phyloP scores from a whole-genome alignment of 345 rosid genomes.

The Citrus cavaleriei region DNA sequence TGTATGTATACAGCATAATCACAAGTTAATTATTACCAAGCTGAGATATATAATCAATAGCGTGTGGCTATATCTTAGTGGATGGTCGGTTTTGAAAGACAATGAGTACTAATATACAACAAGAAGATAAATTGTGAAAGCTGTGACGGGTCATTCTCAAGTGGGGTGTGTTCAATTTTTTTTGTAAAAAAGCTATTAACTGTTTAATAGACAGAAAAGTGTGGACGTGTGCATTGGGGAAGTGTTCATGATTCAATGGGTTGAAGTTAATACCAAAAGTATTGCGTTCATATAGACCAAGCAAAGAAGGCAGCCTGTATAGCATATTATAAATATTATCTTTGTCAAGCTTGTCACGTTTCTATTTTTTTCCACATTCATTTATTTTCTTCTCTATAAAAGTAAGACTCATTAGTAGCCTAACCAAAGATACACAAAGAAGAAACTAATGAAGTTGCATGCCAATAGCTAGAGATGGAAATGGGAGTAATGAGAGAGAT shows the following conservation, averaged over 20 bases:
- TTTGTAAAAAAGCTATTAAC: too few relatives aligned
- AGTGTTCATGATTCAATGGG: too few relatives aligned
- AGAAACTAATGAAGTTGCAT: not conserved
- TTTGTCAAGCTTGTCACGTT: not conserved
- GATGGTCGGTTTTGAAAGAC: not conserved
- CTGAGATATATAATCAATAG: too few relatives aligned
- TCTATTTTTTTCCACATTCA: not conserved
- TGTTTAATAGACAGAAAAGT: too few relatives aligned
- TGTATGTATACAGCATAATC: not conserved
- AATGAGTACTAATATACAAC: not conserved
- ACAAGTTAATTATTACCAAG: not conserved
- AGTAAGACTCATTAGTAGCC: not conserved
- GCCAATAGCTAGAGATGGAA: not conserved
- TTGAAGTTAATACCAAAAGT: too few relatives aligned
- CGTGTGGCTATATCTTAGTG: not conserved
- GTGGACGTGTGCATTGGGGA: too few relatives aligned
- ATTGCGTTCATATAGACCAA: not conserved
- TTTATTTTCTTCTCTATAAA: not conserved
- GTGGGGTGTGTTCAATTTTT: too few relatives aligned
- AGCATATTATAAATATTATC: not conserved
- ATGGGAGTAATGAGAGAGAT: slow-evolving; percentile 1
- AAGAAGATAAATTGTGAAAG: not conserved
- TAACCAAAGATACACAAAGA: not conserved
- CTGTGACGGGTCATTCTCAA: too few relatives aligned
- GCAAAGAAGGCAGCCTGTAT: not conserved